Evolutionary conservation across 768 basidiomycete genomes (phyloP), one percentile per base, ranked within the genome.

Genomic region (Rhizopogon rudus): DNA sequence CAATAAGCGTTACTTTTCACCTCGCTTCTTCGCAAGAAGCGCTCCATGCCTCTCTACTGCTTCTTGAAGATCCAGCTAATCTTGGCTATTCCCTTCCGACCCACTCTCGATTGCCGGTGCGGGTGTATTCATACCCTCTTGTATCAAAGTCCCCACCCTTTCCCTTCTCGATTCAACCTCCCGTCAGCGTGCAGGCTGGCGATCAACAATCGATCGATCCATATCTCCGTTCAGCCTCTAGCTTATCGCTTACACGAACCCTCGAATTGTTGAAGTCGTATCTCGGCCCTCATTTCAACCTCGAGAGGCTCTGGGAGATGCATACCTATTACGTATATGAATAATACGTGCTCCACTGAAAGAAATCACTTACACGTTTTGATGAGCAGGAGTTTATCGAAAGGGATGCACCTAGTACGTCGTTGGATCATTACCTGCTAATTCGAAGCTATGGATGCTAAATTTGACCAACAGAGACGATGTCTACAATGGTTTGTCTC

Each of bases 231-330:
- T 77, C 76, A 37, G 76, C 76, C 35, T 70, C 66, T 16, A 66
- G 60, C 33, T 59, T 77, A 20, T 70, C 74, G 8, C 67, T 75
- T 56, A 73, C 69, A 29, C 65, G 75, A 16, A 74, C 74, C 40
- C 64, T 77, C 22, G 72, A 68, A 52, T 61, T 71, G 28, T 63
- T 75, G 29, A 67, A 68, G 44, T 63, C 65, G 40, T 57, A 69
- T 43, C 55, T 77, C 25, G 78, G 78, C 0, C 79, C 78, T 42
- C 67, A 71, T 60, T 76, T 73, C 53, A 68, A 76, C 46, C 65
- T 79, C 3, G 79, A 80, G 65, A 68, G 69, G 54, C 60, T 77
- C 13, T 80, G 78, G 76, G 74, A 77, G 53, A 71, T 65, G 61
- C 78, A 79, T 54, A 77, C 74, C 8, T 70, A 72, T 60, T 78